Conservation (phyloP, 2,329 filamentous ascomycete genomes). For the Trichoderma cornu-damae region DNA sequence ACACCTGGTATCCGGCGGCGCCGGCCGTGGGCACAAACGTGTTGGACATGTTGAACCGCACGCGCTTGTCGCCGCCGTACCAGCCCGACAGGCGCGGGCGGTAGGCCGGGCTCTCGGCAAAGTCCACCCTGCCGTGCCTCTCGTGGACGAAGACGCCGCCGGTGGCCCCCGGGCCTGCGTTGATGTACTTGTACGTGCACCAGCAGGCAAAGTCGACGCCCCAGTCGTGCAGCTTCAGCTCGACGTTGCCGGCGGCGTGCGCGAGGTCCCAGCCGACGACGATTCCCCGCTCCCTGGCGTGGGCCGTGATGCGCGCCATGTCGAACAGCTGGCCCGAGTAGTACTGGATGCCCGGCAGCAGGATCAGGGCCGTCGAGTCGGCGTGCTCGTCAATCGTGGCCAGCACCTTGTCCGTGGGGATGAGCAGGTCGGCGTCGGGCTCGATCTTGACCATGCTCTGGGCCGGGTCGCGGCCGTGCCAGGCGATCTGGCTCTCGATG, state of each 20-base stretch:
- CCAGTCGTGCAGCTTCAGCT: slow-evolving; percentile 77
- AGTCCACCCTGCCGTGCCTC: slow-evolving; percentile 56
- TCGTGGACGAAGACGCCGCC: slow-evolving; percentile 78
- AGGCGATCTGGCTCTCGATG: slow-evolving; percentile 71
- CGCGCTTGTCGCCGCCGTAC: slow-evolving; percentile 77
- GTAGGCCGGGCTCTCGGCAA: slow-evolving; percentile 41
- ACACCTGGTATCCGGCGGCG: slow-evolving; percentile 77
- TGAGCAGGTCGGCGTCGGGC: slow-evolving; percentile 53
- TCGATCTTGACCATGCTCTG: slow-evolving; percentile 70
- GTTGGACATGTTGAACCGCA: slow-evolving; percentile 80
- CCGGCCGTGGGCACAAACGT: slow-evolving; percentile 71
- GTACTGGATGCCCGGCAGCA: slow-evolving; percentile 85
- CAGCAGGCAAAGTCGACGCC: slow-evolving; percentile 85
- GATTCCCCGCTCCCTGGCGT: slow-evolving; percentile 67
- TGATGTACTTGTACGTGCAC: slow-evolving; percentile 95
- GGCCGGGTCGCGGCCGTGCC: slow-evolving; percentile 61
- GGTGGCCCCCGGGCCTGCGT: slow-evolving; percentile 76
- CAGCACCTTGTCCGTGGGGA: slow-evolving; percentile 68
- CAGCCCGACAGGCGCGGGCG: slow-evolving; percentile 70
- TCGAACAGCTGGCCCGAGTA: slow-evolving; percentile 89
- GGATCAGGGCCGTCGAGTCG: slow-evolving; percentile 64
- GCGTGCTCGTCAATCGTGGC: slow-evolving; percentile 70
- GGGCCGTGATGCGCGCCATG: slow-evolving; percentile 69
- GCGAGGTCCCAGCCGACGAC: slow-evolving; percentile 83
- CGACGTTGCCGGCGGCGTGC: slow-evolving; percentile 80